These are phyloP conservation scores for Danielia reshetovae DNA, from an alignment of 805 yeast species.

Conservation along the genomic window DNA sequence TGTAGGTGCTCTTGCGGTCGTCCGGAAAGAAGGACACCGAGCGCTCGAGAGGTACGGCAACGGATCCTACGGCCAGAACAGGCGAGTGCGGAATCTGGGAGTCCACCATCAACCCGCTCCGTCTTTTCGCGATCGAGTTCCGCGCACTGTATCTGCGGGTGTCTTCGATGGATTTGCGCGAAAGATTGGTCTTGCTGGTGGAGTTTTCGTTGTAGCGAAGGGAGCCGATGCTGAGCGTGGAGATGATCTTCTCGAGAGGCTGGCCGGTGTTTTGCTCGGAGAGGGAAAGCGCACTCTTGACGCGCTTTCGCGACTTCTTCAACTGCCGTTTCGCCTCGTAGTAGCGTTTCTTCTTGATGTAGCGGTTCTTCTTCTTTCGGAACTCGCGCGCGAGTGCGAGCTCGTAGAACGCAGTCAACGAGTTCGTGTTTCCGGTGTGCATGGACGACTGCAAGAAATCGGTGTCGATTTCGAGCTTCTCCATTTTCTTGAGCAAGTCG, in stretches of 20 bases:
- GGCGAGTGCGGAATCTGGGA: neutral
- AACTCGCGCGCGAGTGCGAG: constrained; percentile 54
- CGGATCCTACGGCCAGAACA: constrained; percentile 1
- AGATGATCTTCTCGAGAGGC: constrained; percentile 37
- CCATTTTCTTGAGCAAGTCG: constrained; percentile 54
- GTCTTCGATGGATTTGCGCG: neutral
- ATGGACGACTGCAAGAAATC: constrained; percentile 58
- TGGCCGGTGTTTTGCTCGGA: constrained; percentile 29
- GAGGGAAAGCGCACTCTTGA: constrained; percentile 34
- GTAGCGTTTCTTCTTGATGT: constrained; percentile 29
- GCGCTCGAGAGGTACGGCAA: constrained; percentile 10
- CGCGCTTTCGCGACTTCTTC: constrained; percentile 28
- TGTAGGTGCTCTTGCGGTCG: constrained; percentile 9
- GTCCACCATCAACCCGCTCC: neutral
- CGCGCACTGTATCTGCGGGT: neutral
- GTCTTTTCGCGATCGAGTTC: neutral
- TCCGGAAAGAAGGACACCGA: constrained; percentile 23
- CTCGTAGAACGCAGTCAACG: constrained; percentile 73
- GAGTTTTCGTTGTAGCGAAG: constrained; percentile 9
- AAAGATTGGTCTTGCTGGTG: neutral
- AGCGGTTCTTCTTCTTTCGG: constrained; percentile 28
- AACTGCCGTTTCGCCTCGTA: constrained; percentile 30
- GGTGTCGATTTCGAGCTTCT: constrained; percentile 59
- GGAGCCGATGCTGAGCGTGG: constrained; percentile 33
- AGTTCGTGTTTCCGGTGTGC: constrained; percentile 56